phyloP scores from a whole-genome alignment of 345 rosid species.

The Salix exigua region DNA sequence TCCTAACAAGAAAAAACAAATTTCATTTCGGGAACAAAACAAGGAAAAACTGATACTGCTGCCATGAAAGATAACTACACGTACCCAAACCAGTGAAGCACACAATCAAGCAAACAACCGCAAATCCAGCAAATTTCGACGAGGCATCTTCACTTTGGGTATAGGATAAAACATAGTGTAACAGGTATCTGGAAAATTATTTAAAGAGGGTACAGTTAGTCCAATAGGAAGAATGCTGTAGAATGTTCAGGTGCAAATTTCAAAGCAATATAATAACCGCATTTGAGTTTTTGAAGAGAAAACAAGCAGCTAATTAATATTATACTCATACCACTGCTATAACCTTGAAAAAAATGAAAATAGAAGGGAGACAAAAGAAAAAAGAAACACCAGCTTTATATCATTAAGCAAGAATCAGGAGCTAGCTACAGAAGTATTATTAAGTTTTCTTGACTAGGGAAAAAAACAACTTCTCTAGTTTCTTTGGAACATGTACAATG shows the following conservation, averaged over 20 bases:
- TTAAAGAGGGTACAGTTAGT: not conserved
- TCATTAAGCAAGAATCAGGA: not conserved
- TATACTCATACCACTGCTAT: not conserved
- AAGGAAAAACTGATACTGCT: constrained; percentile 4
- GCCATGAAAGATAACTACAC: constrained; percentile 15
- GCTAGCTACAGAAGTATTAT: not conserved
- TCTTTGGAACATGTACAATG: not conserved
- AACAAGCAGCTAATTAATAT: not conserved
- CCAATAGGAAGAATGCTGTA: not conserved
- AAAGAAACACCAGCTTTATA: not conserved
- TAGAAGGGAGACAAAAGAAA: not conserved
- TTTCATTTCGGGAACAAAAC: constrained; percentile 4
- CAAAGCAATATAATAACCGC: not conserved
- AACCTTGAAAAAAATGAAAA: not conserved
- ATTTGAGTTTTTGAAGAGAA: not conserved
- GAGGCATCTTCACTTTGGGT: constrained; percentile 29
- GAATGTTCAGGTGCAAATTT: not conserved
- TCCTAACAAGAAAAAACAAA: constrained; percentile 56
- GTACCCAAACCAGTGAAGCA: constrained; percentile 69
- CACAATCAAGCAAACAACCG: constrained; percentile 59
- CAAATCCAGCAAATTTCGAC: constrained; percentile 48
- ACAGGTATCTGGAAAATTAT: constrained; percentile 53
- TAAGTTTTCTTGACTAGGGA: not conserved
- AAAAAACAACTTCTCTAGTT: constrained; percentile 1
- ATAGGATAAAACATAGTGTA: constrained; percentile 56